phyloP scores from a whole-genome alignment of 1,284 basidiomycete species.

The Microbotryum silenes-acaulis region DNA sequence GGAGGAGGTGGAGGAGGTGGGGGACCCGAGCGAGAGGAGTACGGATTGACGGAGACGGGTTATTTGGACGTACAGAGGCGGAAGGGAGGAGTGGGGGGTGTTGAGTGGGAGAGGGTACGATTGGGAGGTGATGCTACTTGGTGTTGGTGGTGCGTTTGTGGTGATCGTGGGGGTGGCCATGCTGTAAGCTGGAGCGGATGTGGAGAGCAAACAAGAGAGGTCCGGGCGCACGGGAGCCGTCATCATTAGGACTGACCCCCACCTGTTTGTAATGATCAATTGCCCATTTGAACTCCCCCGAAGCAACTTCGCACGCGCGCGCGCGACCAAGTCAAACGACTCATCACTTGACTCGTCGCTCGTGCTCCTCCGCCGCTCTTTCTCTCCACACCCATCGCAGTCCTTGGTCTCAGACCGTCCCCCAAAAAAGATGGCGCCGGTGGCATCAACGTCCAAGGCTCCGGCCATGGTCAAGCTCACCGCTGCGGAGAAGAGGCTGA shows the following conservation, averaged over 20 bases:
- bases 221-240: neutral
- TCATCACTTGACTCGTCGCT: neutral
- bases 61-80: conserved; percentile 14
- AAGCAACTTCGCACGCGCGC: neutral
- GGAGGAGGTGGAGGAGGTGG: neutral
- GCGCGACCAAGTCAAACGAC: neutral
- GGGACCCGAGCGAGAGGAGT: conserved; percentile 14
- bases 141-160: neutral
- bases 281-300: no score
- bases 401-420: neutral
- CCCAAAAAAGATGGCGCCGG: neutral
- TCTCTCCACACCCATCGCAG: neutral
- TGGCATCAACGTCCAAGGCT: conserved; percentile 7
- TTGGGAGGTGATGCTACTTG: neutral
- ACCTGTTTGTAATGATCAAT: no score
- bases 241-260: neutral
- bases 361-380: no score
- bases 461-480: conserved; percentile 17
- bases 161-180: neutral
- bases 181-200: neutral
- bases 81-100: conserved; percentile 2
- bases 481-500: conserved; percentile 29
- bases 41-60: neutral
- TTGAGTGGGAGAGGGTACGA: conserved; percentile 10
- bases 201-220: neutral